Percentiles rank a stretch among this genome's conserved stretches.
Conservation (phyloP, 768 basidiomycete genomes). For the Naganishia randhawae region DNA sequence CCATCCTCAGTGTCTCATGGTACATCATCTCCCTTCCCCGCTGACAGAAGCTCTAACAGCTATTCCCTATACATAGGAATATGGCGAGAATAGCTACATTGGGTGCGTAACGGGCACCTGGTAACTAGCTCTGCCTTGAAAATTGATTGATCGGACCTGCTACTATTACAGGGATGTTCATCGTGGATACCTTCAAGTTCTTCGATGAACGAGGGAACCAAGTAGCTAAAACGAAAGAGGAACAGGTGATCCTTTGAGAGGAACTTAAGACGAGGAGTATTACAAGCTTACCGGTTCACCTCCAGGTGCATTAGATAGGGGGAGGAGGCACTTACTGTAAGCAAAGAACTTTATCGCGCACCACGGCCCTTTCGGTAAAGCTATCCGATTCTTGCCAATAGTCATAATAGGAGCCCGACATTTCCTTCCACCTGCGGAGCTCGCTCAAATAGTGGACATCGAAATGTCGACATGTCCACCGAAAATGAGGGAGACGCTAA, state of each 20-base stretch:
- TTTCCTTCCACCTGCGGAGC: conserved; percentile 5
- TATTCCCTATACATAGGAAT: too few species aligned
- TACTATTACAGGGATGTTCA: conserved; percentile 26
- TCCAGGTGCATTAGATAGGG: conserved; percentile 13
- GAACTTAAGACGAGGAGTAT: too few species aligned
- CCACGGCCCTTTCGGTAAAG: neutral
- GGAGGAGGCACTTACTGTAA: conserved; percentile 31
- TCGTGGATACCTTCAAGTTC: conserved; percentile 28
- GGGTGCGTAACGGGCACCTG: neutral
- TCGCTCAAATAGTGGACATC: conserved; percentile 26
- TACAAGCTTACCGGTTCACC: neutral
- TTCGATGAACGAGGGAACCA: conserved; percentile 15
- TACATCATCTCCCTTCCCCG: too few species aligned
- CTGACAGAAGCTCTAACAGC: too few species aligned
- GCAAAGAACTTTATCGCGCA: neutral
- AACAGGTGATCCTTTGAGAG: too few species aligned
- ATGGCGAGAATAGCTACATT: neutral
- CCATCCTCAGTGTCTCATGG: too few species aligned
- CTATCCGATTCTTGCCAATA: neutral
- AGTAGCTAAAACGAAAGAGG: neutral
- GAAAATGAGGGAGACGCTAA: conserved; percentile 2
- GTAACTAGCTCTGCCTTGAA: neutral
- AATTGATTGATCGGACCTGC: neutral
- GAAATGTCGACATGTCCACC: neutral
- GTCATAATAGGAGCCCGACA: conserved; percentile 29